phyloP scores from a whole-genome alignment of 2,329 filamentous ascomycete genomes.

The Fusarium goolgardi region DNA sequence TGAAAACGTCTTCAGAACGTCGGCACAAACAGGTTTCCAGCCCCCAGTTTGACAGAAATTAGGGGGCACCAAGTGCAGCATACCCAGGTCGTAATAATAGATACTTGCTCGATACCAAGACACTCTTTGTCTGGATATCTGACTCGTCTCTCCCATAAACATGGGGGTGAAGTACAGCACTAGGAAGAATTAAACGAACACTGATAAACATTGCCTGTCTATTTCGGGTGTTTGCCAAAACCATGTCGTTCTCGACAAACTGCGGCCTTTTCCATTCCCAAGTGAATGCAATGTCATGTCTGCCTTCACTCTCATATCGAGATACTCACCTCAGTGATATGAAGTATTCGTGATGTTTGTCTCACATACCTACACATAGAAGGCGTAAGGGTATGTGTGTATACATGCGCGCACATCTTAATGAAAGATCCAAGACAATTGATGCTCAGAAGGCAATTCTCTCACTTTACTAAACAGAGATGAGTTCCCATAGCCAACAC shows the following conservation, averaged over 20 bases:
- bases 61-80: slow-evolving; percentile 2
- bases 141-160: background rate
- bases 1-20: background rate
- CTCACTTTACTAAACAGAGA: background rate
- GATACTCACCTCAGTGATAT: slow-evolving; percentile 3
- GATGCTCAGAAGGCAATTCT: background rate
- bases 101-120: slow-evolving; percentile 5
- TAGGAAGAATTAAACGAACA: background rate
- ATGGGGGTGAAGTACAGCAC: background rate
- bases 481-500: background rate
- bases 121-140: background rate
- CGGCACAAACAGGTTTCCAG: slow-evolving; percentile 6
- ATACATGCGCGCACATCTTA: background rate
- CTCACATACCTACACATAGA: background rate
- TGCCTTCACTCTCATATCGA: background rate
- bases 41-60: background rate
- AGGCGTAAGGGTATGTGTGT: background rate
- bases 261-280: background rate
- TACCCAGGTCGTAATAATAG: background rate
- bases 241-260: background rate
- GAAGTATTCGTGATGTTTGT: slow-evolving; percentile 17
- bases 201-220: background rate
- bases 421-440: background rate
- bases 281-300: background rate
- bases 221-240: background rate